phyloP scores from a whole-genome alignment of 2,329 filamentous ascomycete species.

The Daldinia sp. region DNA sequence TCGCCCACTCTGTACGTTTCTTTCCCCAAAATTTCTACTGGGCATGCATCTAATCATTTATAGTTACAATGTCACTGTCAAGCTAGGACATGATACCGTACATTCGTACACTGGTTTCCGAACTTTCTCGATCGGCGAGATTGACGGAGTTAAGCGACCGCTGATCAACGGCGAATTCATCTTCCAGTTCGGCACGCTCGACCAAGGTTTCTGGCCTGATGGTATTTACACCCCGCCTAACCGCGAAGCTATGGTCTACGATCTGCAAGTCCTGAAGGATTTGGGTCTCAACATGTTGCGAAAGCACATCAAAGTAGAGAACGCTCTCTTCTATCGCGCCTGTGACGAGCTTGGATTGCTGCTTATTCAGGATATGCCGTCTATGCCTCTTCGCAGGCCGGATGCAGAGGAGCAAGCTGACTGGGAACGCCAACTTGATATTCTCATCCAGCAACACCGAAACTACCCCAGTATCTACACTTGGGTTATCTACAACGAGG shows the following conservation, averaged over 20 bases:
- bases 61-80: slow-evolving; percentile 69
- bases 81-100: slow-evolving; percentile 63
- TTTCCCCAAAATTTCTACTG: not conserved
- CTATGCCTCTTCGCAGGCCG: slow-evolving; percentile 58
- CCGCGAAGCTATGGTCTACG: slow-evolving; percentile 75
- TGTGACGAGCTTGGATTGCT: slow-evolving; percentile 75
- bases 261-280: slow-evolving; percentile 72
- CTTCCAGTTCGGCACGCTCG: slow-evolving; percentile 76
- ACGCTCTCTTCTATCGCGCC: slow-evolving; percentile 74
- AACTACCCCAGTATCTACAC: slow-evolving; percentile 74
- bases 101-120: slow-evolving; percentile 77
- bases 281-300: slow-evolving; percentile 78
- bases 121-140: slow-evolving; percentile 67
- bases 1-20: slow-evolving; percentile 69
- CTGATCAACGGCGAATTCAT: slow-evolving; percentile 76
- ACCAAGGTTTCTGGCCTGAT: slow-evolving; percentile 80
- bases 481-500: slow-evolving; percentile 80
- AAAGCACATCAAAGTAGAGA: slow-evolving; percentile 69
- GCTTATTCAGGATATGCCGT: slow-evolving; percentile 80
- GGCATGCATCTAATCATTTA: slow-evolving; percentile 15
- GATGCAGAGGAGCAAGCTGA: slow-evolving; percentile 62
- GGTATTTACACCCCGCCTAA: slow-evolving; percentile 75
- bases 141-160: slow-evolving; percentile 71
- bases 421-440: slow-evolving; percentile 67
- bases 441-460: slow-evolving; percentile 72